Base-by-base conservation (phyloP, 441 rosid species). In the Populus tomentosa region DNA sequence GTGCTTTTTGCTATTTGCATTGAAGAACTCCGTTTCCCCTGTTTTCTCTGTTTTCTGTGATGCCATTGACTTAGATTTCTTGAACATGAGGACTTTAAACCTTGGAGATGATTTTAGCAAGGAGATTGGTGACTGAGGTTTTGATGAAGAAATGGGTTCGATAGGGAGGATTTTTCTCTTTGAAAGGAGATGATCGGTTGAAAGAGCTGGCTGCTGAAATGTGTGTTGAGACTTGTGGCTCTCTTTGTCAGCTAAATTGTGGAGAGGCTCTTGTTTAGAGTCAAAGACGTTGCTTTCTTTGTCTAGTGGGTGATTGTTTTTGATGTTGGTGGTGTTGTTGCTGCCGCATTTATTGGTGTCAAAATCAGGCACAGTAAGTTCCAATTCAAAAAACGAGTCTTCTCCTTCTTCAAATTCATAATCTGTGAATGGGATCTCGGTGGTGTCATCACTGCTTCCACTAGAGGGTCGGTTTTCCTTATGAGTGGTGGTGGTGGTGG, bases 371-470 rank as follows among this genome's bases (percentile, higher is more conserved):
- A 86, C 84, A 80, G 92, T 79, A 67, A 95, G 89, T 84, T 95
- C 92, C 76, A 95, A 79, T 78, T 95, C 99, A 80, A 93, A 89
- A 87, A 92, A 93, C 0, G 98, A 93, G 78, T 95, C 99, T 2
- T 94, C 98, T 56, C 81, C 98, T 64, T 92, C 94, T 1, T 78
- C 88, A 53, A 84, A 75, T 2, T 88, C 92, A 10, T 53, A 59
- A n/a, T 85, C 84, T 2, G 81, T 74, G 70, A 61, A 82, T 69
- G 81, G 83, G 82, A 81, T 74, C 73, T 81, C 73, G 64, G 77
- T 66, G 80, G 77, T 71, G 76, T 78, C 79, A 77, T 38, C 74
- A 40, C 75, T 82, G 69, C 83, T 74, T 71, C 81, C 79, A 68
- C 66, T 46, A 53, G 80, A 62, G 68, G 28, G 80, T 5, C 69